A percentile compares a stretch with the other conserved stretches of the same genome.
phyloP scores from a whole-genome alignment of 139 green algal genomes.

The Tetradesmus lagerheimii region DNA sequence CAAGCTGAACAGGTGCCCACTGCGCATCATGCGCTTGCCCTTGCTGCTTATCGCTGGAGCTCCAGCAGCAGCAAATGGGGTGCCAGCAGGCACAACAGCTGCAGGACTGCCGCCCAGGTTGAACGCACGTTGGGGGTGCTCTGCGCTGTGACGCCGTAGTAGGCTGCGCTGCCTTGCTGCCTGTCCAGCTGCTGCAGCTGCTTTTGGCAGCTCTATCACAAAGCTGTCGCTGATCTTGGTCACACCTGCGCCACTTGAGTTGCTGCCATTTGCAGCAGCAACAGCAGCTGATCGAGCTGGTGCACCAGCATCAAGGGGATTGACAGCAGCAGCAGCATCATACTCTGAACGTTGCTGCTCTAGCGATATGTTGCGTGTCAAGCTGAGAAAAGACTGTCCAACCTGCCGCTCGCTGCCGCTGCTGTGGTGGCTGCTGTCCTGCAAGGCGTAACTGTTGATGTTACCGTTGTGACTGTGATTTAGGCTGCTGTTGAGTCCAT shows the following conservation, averaged over 20 bases:
- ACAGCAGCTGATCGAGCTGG: not conserved
- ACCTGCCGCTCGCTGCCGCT: not conserved
- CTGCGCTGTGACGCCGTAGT: not conserved
- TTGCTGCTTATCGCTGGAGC: not conserved
- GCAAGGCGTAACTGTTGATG: not conserved
- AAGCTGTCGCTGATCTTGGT: not conserved
- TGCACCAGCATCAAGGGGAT: too few relatives aligned
- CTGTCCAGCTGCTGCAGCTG: not conserved
- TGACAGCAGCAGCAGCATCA: not conserved
- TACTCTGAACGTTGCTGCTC: not conserved
- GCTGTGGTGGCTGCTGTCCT: not conserved
- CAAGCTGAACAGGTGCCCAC: constrained; percentile 25
- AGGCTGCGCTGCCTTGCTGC: not conserved
- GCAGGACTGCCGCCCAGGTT: not conserved
- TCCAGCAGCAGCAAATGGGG: not conserved
- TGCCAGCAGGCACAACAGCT: not conserved
- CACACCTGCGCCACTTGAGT: not conserved
- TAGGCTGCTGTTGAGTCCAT: not conserved
- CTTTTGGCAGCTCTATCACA: not conserved
- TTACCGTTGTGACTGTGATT: not conserved
- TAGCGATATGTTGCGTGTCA: not conserved
- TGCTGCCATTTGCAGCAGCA: not conserved
- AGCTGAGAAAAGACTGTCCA: not conserved
- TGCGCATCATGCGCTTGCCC: not conserved
- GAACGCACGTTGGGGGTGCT: not conserved